Evolutionary conservation across 768 basidiomycete species (phyloP).

Genomic region (Serpula lacrymans): DNA sequence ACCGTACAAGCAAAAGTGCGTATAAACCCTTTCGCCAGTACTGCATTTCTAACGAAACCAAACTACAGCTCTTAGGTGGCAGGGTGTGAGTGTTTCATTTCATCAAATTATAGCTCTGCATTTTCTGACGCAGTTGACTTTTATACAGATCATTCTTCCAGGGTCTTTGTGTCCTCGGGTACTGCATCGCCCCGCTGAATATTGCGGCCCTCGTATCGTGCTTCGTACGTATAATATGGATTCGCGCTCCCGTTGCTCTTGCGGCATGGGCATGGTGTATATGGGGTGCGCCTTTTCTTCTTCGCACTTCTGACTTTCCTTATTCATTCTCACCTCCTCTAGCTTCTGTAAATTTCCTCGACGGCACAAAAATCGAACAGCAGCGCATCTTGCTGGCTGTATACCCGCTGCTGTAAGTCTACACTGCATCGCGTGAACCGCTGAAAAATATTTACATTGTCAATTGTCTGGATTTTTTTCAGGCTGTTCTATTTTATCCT

Average conservation of each 20-base stretch:
- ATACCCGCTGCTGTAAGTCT: slow-evolving; percentile 85
- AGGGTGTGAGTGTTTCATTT: slow-evolving; percentile 57
- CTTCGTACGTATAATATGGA: slow-evolving; percentile 81
- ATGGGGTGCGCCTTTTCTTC: slow-evolving; percentile 68
- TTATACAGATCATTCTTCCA: slow-evolving; percentile 85
- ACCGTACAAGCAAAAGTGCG: slow-evolving; percentile 93
- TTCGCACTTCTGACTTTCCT: not conserved
- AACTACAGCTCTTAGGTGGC: slow-evolving; percentile 66
- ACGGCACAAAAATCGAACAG: slow-evolving; percentile 90
- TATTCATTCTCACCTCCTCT: slow-evolving; percentile 4
- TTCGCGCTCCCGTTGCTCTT: slow-evolving; percentile 83
- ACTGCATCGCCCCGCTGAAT: slow-evolving; percentile 79
- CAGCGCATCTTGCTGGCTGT: slow-evolving; percentile 90
- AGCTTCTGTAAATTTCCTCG: slow-evolving; percentile 95
- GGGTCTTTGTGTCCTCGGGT: slow-evolving; percentile 90
- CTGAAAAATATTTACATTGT: slow-evolving; percentile 6
- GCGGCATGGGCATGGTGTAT: slow-evolving; percentile 94
- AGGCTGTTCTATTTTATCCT: slow-evolving; percentile 93
- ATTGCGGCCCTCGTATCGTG: slow-evolving; percentile 86
- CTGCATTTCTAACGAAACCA: slow-evolving; percentile 1
- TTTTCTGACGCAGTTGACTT: slow-evolving; percentile 3
- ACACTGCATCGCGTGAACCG: not conserved
- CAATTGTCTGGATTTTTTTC: slow-evolving; percentile 3
- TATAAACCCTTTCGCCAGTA: not conserved
- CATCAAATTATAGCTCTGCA: not conserved